Base-by-base conservation (phyloP, 2,329 filamentous ascomycete species). In the Cucurbitaria berberidis region DNA sequence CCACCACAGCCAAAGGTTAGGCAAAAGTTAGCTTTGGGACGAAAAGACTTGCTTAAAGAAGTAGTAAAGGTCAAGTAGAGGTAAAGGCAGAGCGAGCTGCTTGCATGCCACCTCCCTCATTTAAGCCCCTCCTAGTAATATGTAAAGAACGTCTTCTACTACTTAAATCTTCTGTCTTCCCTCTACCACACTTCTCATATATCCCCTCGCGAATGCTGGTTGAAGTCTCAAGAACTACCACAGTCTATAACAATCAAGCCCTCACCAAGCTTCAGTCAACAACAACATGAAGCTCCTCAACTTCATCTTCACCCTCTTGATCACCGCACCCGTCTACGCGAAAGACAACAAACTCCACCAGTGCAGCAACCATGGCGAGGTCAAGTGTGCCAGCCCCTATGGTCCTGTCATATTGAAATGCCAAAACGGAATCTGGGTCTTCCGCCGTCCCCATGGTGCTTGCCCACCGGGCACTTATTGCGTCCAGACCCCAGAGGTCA, bases 191-290 rank as follows among this genome's bases (percentile, higher is more conserved):
- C 15, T n/a, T n/a, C n/a, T n/a, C 30, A 5, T 34, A 13, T 34
- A 16, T 8, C 5, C 5, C 5, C 13, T 34, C 8, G 13, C 13
- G 4, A n/a, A 34, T 5, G 3, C 15, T 6, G 11, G 13, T 34
- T 16, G 16, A n/a, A n/a, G 13, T 16, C 8, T 13, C 10, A 5
- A 34, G 3, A 3, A 13, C 13, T 6, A 13, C 30, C 53, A 77
- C 76, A 3, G 87, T 86, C 65, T 71, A 86, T 65, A 83, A 83
- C 1, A 77, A 80, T 55, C 80, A 82, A 44, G 57, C 74, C 16
- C 86, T 85, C 55, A n/a, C 16, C 30, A 13, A 34, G 30, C 30
- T 34, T 34, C 13, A 5, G 6, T 34, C 30, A 6, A n/a, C 22
- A 42, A 18, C 24, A 15, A 16, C 24, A 42, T 42, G 40, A 18